Evolutionary conservation across 495 filamentous ascomycete species (phyloP), one percentile per base, ranked within the genome.

Genomic region (Aspergillus egyptiacus): DNA sequence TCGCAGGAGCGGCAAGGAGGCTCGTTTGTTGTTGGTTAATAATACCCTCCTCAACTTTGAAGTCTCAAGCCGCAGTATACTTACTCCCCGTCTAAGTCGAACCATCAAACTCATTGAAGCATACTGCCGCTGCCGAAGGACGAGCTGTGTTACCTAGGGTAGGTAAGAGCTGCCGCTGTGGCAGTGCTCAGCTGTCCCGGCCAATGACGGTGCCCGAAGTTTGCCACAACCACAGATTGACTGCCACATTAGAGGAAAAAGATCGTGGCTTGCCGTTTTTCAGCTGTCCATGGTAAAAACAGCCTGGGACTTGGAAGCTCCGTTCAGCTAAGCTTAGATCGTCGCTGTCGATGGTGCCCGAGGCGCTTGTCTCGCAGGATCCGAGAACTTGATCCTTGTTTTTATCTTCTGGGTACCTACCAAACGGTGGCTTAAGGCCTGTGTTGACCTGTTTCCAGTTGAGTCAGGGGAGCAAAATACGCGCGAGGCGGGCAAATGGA

Each of bases 171-270:
- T n/a, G n/a, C n/a, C n/a, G n/a, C n/a, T 35, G 13, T 46, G 41
- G 53, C 47, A 51, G 53, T 43, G 53, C 47, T n/a, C n/a, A n/a
- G n/a, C n/a, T n/a, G n/a, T n/a, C n/a, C 38, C 42, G 45, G 14
- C 8, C 11, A 32, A 31, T 46, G 25, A 36, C 39, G 34, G 35
- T 15, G 15, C 28, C 17, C 48, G 2, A 46, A 7, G 8, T 7
- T 51, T 34, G 47, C 53, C 53, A 55, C 53, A 47, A 28, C 53
- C 53, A 55, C 42, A 55, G 11, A 17, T 19, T 10, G 7, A 11
- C 28, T 47, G 53, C 53, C 53, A 55, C 50, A 48, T 55, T 40
- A 43, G 40, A 33, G 33, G 41, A 51, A n/a, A n/a, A n/a, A n/a
- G n/a, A n/a, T n/a, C n/a, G n/a, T n/a, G n/a, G 41, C 40, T 50